Percentiles rank a stretch among this genome's conserved stretches.
Conservation (phyloP, 75 land plant genomes). For the Chamaecyparis obtusa region DNA sequence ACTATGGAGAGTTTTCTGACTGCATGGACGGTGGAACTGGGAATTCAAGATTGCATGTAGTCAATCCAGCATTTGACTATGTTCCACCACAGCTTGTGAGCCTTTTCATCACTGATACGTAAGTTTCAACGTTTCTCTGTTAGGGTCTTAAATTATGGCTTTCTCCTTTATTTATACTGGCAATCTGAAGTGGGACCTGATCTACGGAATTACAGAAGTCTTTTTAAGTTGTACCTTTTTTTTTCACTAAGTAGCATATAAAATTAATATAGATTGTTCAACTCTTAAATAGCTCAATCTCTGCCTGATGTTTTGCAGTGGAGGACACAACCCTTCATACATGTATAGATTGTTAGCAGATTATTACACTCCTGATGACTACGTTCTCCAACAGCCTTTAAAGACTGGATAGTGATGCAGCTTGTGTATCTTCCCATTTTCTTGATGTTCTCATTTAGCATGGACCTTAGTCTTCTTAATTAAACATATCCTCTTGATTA, state of each 20-base stretch:
- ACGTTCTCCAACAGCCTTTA: constrained; percentile 51
- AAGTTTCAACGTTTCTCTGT: constrained; percentile 29
- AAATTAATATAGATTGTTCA: not conserved
- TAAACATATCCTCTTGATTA: not conserved
- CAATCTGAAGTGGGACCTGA: not conserved
- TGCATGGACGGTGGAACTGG: constrained; percentile 71
- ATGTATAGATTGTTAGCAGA: constrained; percentile 96
- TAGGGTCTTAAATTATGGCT: not conserved
- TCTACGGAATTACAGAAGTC: constrained; percentile 3
- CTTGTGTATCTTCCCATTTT: not conserved
- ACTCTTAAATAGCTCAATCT: not conserved
- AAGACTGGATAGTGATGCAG: constrained; percentile 5
- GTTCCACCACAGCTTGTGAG: constrained; percentile 95
- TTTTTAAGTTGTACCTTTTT: not conserved
- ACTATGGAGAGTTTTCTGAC: constrained; percentile 91
- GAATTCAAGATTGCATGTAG: constrained; percentile 68
- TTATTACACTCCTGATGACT: constrained; percentile 92
- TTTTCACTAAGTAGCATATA: not conserved
- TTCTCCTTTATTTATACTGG: not conserved
- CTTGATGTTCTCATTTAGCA: not conserved
- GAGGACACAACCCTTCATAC: constrained; percentile 97
- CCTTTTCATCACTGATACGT: constrained; percentile 97
- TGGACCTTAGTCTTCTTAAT: not conserved
- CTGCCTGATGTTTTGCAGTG: constrained; percentile 48
- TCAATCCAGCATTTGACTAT: constrained; percentile 95